Conservation (phyloP, 75 land plant species). For the Selaginella moellendorffii region DNA sequence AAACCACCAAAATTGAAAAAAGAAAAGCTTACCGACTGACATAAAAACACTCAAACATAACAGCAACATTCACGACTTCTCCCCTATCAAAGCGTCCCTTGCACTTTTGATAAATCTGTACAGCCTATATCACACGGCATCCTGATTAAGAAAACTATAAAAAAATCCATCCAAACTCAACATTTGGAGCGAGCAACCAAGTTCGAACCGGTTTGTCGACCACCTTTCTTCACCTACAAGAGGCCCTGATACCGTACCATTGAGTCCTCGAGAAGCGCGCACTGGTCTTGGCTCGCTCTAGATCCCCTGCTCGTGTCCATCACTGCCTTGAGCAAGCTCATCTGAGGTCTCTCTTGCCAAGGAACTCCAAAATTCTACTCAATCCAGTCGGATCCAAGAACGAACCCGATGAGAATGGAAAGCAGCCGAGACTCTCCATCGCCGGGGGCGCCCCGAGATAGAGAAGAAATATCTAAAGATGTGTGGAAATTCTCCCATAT, state of each 20-base stretch:
- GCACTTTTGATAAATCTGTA: conserved; percentile 84
- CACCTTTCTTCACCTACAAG: conserved; percentile 31
- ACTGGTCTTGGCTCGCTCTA: conserved; percentile 44
- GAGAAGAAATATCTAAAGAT: too few species aligned
- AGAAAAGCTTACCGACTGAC: background rate
- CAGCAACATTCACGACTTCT: conserved; percentile 60
- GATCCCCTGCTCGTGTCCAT: conserved; percentile 72
- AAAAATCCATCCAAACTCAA: conserved; percentile 15
- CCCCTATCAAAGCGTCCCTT: conserved; percentile 39
- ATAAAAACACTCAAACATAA: conserved; percentile 65
- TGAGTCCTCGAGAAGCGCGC: conserved; percentile 71
- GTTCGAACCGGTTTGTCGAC: conserved; percentile 61
- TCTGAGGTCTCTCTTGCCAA: too few species aligned
- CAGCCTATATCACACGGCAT: too few species aligned
- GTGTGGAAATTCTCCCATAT: too few species aligned
- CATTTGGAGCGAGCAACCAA: conserved; percentile 84
- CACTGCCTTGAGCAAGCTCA: conserved; percentile 44
- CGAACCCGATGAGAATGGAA: too few species aligned
- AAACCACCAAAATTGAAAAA: background rate
- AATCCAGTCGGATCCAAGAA: too few species aligned
- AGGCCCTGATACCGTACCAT: conserved; percentile 33
- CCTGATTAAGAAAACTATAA: conserved; percentile 20
- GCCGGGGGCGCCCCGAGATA: too few species aligned
- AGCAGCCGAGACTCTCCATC: too few species aligned
- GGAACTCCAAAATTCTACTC: too few species aligned